phyloP scores from a whole-genome alignment of 805 yeast genomes.

The Pichia membranifaciens region DNA sequence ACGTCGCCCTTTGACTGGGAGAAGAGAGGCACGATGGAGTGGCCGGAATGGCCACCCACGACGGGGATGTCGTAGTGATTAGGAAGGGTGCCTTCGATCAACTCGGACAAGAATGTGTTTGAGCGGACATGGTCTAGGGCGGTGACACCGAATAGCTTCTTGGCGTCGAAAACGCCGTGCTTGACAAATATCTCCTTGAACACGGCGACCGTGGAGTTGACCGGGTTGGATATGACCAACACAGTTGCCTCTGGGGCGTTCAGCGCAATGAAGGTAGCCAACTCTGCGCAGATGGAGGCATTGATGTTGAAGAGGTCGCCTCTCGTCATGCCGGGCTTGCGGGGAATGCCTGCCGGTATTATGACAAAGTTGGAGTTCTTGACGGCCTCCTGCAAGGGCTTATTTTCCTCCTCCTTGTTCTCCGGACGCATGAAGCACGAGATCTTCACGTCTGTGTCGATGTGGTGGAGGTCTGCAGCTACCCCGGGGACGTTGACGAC shows the following conservation, averaged over 20 bases:
- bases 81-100: slow-evolving; percentile 38
- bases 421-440: slow-evolving; percentile 36
- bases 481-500: slow-evolving; percentile 54
- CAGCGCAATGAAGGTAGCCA: slow-evolving; percentile 71
- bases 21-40: slow-evolving; percentile 84
- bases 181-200: slow-evolving; percentile 73
- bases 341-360: slow-evolving; percentile 58
- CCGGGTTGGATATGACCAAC: slow-evolving; percentile 86
- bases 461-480: slow-evolving; percentile 50
- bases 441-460: slow-evolving; percentile 43
- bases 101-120: slow-evolving; percentile 61
- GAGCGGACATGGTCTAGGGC: slow-evolving; percentile 85
- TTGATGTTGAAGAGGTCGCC: slow-evolving; percentile 56
- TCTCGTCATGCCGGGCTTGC: slow-evolving; percentile 63
- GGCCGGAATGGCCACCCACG: slow-evolving; percentile 94
- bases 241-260: slow-evolving; percentile 70
- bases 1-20: slow-evolving; percentile 35
- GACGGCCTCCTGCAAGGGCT: slow-evolving; percentile 36
- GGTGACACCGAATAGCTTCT: slow-evolving; percentile 80
- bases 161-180: slow-evolving; percentile 63
- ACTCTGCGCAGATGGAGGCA: slow-evolving; percentile 63
- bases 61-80: slow-evolving; percentile 63
- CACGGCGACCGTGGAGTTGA: slow-evolving; percentile 88
- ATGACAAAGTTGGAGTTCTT: slow-evolving; percentile 43
- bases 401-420: slow-evolving; percentile 21